Conservation (phyloP, 768 basidiomycete species). For the Leucocoprinus sp. region DNA sequence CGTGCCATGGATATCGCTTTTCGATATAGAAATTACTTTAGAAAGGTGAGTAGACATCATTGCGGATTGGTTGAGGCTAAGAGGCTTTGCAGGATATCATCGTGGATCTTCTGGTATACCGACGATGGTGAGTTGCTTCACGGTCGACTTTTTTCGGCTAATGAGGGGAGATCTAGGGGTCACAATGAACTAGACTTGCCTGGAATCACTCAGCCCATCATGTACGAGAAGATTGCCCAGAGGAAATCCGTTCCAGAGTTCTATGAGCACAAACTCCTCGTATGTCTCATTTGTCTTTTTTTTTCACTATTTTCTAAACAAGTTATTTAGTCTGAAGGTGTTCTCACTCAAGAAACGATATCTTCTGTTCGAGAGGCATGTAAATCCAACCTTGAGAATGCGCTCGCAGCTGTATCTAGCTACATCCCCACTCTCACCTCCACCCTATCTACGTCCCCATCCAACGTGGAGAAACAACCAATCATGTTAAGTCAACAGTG, state of each 20-base stretch:
- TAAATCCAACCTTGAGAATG: slow-evolving; percentile 54
- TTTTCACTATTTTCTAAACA: not conserved
- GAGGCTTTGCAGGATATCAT: slow-evolving; percentile 57
- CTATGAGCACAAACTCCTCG: slow-evolving; percentile 74
- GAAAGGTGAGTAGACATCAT: slow-evolving; percentile 39
- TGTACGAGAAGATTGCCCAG: slow-evolving; percentile 83
- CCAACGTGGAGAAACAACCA: too few relatives aligned
- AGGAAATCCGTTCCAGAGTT: slow-evolving; percentile 71
- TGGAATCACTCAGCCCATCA: slow-evolving; percentile 78
- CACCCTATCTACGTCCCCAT: slow-evolving; percentile 20
- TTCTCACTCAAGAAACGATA: slow-evolving; percentile 45
- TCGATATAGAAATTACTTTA: slow-evolving; percentile 78
- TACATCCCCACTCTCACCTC: slow-evolving; percentile 24
- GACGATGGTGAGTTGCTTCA: slow-evolving; percentile 46
- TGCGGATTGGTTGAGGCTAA: not conserved
- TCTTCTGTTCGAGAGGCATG: slow-evolving; percentile 44
- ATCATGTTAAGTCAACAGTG: slow-evolving; percentile 59
- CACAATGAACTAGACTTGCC: slow-evolving; percentile 89
- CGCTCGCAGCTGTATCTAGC: slow-evolving; percentile 41
- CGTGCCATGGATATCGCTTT: slow-evolving; percentile 85
- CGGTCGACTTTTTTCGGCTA: too few relatives aligned
- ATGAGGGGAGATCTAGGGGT: slow-evolving; percentile 25
- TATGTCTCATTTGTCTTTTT: slow-evolving; percentile 26
- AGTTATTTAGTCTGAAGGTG: slow-evolving; percentile 35
- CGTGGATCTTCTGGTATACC: slow-evolving; percentile 83